Evolutionary conservation across 371 early-diverging fungal species (phyloP).

Genomic region (Circinella umbellata): DNA sequence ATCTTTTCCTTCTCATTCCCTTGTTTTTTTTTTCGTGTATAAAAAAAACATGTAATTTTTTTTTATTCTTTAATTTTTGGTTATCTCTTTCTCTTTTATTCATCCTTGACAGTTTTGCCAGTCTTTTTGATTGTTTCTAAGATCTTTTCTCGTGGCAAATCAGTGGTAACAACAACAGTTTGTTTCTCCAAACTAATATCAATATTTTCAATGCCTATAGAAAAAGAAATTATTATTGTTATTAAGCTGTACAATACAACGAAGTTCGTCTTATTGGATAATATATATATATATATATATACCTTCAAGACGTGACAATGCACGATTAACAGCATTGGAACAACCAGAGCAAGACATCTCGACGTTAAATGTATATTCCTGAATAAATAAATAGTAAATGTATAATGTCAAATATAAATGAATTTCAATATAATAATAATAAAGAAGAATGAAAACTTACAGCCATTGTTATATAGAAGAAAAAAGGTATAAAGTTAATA

Average conservation of each 20-base stretch:
- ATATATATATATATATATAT: constrained; percentile 12
- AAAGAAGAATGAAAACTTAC: too few species aligned
- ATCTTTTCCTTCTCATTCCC: not conserved
- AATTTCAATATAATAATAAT: too few species aligned
- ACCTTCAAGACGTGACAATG: constrained; percentile 66
- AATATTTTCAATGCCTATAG: constrained; percentile 56
- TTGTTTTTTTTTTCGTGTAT: not conserved
- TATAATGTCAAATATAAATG: too few species aligned
- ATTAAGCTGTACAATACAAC: not conserved
- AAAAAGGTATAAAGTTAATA: too few species aligned
- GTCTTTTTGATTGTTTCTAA: constrained; percentile 77
- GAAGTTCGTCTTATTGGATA: not conserved
- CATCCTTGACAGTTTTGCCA: constrained; percentile 56
- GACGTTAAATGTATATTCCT: constrained; percentile 78
- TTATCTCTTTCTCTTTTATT: constrained; percentile 2
- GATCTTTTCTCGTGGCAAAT: constrained; percentile 59
- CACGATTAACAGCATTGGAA: constrained; percentile 77
- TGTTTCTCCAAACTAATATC: constrained; percentile 77
- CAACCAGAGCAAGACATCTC: constrained; percentile 87
- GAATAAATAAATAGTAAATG: not conserved
- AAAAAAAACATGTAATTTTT: not conserved
- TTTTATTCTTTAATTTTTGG: not conserved
- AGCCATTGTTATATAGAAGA: too few species aligned
- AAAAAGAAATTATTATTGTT: not conserved
- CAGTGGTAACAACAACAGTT: constrained; percentile 63